Percentiles rank a stretch among this genome's conserved stretches.
phyloP scores from a whole-genome alignment of 441 rosid genomes.

The Arabidopsis lyrata region DNA sequence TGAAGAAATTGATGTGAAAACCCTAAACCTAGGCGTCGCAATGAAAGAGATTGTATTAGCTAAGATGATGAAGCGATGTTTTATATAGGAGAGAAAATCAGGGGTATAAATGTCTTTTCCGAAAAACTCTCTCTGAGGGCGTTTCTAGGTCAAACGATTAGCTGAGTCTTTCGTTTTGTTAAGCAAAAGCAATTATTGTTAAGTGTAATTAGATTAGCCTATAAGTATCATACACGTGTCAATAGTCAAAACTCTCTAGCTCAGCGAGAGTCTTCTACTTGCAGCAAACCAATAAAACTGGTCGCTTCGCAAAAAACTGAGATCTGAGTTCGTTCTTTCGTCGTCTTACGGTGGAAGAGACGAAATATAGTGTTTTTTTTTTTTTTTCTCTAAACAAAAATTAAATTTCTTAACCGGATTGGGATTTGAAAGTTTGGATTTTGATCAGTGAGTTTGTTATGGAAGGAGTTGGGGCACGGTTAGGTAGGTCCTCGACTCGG shows the following conservation, averaged over 20 bases:
- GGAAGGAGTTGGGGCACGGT: constrained; percentile 98
- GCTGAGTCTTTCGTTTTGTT: constrained; percentile 2
- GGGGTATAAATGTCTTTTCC: constrained; percentile 3
- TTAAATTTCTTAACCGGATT: neutral
- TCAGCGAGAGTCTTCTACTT: neutral
- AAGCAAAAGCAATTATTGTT: neutral
- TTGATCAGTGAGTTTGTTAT: constrained; percentile 47
- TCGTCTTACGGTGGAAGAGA: constrained; percentile 19
- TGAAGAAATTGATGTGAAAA: neutral
- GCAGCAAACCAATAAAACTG: neutral
- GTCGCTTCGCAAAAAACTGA: constrained; percentile 10
- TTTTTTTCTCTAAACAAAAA: no score
- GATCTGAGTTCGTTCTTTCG: constrained; percentile 37
- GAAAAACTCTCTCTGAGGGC: neutral
- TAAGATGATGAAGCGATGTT: neutral
- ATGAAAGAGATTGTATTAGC: neutral
- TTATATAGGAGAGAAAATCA: constrained; percentile 23
- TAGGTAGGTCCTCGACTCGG: constrained; percentile 94
- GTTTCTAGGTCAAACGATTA: constrained; percentile 31
- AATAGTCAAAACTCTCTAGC: neutral
- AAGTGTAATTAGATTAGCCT: neutral
- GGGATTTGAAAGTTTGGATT: constrained; percentile 20
- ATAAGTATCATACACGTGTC: neutral
- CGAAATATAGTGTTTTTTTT: neutral
- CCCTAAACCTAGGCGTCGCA: constrained; percentile 16